Evolutionary conservation across 345 rosid genomes (phyloP), one percentile per base, ranked within the genome.

Genomic region (Sisymbrium altissimum): DNA sequence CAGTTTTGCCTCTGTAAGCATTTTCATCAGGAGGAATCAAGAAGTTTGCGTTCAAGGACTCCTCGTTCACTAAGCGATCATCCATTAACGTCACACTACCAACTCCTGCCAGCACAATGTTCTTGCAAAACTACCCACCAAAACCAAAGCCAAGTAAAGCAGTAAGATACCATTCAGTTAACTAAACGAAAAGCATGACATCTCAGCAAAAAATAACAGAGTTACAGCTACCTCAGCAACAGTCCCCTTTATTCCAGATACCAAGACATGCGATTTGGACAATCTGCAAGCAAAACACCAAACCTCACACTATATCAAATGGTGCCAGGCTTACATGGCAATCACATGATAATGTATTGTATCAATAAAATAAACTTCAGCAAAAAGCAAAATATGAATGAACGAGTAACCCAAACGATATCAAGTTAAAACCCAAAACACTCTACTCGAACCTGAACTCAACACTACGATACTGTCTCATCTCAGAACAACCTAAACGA

Each of bases 61-160:
- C 87, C 73, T 88, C 90, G 5, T 81, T 82, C 17, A 87, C 89
- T 40, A 74, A 53, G 11, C 96, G 79, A 70, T 88, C 91, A 80
- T 95, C 99, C 81, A 92, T 82, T 65, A 92, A 66, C 3, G 97
- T 92, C 84, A 95, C 68, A 74, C 90, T 86, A 29, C 99, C 96
- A 56, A 95, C 91, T 78, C 99, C 99, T 9, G 98, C 96, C 73
- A 90, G 80, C 3, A 92, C 99, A 72, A 95, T 86, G 81, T 95
- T 95, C 85, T 95, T 95, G 87, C 98, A 95, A 81, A 95, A 92
- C 99, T 95, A 81, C 49, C 18, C 81, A 68, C 54, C 54, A 49
- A 29, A 7, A 23, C 48, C 50, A 39, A 58, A 48, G 30, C 43
- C 43, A 18, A 18, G 33, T 48, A 41, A 50, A 7, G 19, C 14